A percentile compares a stretch with the other conserved stretches of the same genome.
phyloP scores from a whole-genome alignment of 225 moss, liverwort and hornwort genomes.

The Physcomitrium patens region DNA sequence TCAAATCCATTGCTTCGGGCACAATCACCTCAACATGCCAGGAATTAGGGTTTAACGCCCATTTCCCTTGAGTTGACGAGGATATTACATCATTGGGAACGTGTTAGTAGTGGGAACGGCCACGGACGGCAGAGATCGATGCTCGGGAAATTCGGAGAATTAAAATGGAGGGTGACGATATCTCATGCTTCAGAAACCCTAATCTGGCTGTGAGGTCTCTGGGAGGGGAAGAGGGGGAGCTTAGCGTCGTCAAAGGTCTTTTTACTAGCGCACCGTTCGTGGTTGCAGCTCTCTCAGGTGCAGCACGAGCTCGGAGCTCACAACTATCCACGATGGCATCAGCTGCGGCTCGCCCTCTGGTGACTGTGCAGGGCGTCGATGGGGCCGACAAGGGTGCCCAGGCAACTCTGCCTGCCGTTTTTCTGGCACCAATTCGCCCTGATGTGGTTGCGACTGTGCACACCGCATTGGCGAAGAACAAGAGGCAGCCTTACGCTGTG shows the following conservation, averaged over 20 bases:
- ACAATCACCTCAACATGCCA: conserved; percentile 3
- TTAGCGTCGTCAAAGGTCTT: background rate
- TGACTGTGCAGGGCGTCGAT: conserved; percentile 56
- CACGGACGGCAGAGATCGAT: conserved; percentile 12
- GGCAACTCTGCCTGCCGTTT: conserved; percentile 54
- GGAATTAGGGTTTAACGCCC: conserved; percentile 22
- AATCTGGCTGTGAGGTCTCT: background rate
- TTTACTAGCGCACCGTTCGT: conserved; percentile 25
- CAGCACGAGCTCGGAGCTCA: conserved; percentile 5
- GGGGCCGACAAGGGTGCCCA: conserved; percentile 50
- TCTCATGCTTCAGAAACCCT: background rate
- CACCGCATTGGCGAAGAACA: conserved; percentile 74
- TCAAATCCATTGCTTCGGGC: too few species aligned
- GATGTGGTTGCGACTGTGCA: conserved; percentile 73
- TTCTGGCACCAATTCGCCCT: conserved; percentile 69
- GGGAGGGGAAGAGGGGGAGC: conserved; percentile 15
- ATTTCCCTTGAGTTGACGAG: background rate
- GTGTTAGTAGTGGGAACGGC: background rate
- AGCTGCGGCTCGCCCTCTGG: conserved; percentile 67
- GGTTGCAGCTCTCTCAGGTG: conserved; percentile 13
- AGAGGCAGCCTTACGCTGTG: conserved; percentile 79
- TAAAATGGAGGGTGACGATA: background rate
- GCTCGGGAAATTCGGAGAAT: background rate
- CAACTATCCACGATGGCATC: conserved; percentile 51
- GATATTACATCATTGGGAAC: background rate